Evolutionary conservation across 352 stramenopile species (phyloP).

Genomic region (Phytophthora pistaciae): DNA sequence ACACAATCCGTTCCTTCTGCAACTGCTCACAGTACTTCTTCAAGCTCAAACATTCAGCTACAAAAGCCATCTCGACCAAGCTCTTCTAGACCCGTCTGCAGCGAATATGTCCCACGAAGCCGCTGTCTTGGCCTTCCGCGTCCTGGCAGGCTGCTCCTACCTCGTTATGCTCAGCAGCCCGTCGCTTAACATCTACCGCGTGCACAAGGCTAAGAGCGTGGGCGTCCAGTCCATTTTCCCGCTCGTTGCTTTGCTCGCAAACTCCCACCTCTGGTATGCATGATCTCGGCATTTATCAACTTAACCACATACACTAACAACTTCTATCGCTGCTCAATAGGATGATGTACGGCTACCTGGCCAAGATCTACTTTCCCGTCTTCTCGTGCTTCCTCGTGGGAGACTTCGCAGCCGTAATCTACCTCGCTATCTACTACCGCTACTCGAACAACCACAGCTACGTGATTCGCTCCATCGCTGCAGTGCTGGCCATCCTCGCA

Average conservation of each 20-base stretch:
- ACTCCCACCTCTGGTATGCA: constrained; percentile 46
- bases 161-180: constrained; percentile 48
- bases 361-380: constrained; percentile 39
- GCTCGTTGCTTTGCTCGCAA: constrained; percentile 53
- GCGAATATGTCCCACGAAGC: constrained; percentile 29
- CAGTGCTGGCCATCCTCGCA: constrained; percentile 21
- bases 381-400: constrained; percentile 37
- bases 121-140: constrained; percentile 27
- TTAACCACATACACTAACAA: background rate
- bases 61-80: background rate
- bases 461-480: constrained; percentile 12
- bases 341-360: constrained; percentile 45
- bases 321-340: background rate
- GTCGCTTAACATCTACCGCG: constrained; percentile 46
- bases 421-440: constrained; percentile 30
- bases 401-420: constrained; percentile 27
- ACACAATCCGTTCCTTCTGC: background rate
- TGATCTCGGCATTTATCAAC: background rate
- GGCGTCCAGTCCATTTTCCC: constrained; percentile 56
- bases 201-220: constrained; percentile 46
- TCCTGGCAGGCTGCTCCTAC: constrained; percentile 34
- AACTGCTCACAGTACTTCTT: background rate
- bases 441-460: constrained; percentile 33
- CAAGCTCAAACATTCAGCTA: background rate
- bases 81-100: background rate